phyloP scores from a whole-genome alignment of 257 asterid genomes.

The Thymus mandschuricus region DNA sequence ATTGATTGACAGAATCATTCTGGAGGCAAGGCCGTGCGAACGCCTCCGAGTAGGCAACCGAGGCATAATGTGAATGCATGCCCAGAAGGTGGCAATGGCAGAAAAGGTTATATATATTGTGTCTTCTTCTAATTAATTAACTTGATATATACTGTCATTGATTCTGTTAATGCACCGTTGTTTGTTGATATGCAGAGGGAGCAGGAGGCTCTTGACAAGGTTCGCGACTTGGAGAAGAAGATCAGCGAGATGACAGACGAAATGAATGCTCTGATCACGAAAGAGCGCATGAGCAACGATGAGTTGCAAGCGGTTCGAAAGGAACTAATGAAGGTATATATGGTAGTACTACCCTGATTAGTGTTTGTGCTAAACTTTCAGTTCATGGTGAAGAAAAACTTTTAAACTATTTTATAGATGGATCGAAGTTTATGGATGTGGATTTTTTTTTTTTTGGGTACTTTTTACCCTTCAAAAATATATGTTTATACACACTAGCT shows the following conservation, averaged over 20 bases:
- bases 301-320: constrained; percentile 61
- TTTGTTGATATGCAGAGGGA: constrained; percentile 50
- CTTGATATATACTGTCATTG: background rate
- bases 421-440: no score
- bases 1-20: background rate
- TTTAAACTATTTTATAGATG: no score
- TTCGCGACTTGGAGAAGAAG: constrained; percentile 46
- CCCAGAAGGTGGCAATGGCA: background rate
- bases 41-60: background rate
- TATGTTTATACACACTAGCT: no score
- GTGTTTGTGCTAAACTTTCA: background rate
- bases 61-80: background rate
- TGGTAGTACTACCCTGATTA: background rate
- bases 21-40: background rate
- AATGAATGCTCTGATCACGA: constrained; percentile 39
- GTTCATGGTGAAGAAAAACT: no score
- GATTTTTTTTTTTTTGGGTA: no score
- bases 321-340: constrained; percentile 45
- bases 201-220: constrained; percentile 53
- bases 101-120: background rate
- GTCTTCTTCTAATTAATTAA: no score
- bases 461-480: no score
- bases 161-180: constrained; percentile 6
- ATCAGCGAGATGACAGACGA: constrained; percentile 29
- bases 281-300: constrained; percentile 52